Conservation (phyloP, 805 yeast species). For the Yamadazyma endophytica region DNA sequence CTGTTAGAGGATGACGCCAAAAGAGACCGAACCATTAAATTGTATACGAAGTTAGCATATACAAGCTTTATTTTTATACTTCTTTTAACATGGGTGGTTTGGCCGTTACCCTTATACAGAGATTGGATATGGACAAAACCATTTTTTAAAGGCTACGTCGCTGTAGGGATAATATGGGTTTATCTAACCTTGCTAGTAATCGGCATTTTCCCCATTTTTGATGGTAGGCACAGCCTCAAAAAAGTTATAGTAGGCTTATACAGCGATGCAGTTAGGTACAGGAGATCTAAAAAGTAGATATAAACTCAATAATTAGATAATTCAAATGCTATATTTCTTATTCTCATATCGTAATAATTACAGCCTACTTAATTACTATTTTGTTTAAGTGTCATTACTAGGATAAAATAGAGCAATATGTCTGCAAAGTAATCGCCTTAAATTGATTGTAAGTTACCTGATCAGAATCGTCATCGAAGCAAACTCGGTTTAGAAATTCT, state of each 20-base stretch:
- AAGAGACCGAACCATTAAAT: constrained; percentile 6
- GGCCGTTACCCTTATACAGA: constrained; percentile 41
- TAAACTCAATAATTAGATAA: no score
- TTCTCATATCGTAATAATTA: no score
- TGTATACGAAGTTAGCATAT: constrained; percentile 22
- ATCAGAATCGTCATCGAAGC: no score
- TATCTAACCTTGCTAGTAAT: constrained; percentile 29
- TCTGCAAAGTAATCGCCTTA: no score
- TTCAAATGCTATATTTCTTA: no score
- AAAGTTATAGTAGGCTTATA: constrained; percentile 18
- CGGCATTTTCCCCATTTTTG: constrained; percentile 30
- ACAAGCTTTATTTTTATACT: constrained; percentile 20
- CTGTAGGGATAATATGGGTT: constrained; percentile 36
- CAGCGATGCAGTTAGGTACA: constrained; percentile 10
- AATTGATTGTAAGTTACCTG: no score
- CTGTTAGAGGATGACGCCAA: not conserved
- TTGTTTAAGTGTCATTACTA: no score
- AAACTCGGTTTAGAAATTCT: no score
- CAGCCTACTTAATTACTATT: no score
- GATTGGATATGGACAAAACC: constrained; percentile 35
- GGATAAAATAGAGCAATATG: no score
- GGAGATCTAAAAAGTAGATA: not conserved
- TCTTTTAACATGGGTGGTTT: constrained; percentile 33
- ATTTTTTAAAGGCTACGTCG: constrained; percentile 36
- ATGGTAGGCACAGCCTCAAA: constrained; percentile 28